Conservation (phyloP, 106 monocot species). For the Allium fistulosum region DNA sequence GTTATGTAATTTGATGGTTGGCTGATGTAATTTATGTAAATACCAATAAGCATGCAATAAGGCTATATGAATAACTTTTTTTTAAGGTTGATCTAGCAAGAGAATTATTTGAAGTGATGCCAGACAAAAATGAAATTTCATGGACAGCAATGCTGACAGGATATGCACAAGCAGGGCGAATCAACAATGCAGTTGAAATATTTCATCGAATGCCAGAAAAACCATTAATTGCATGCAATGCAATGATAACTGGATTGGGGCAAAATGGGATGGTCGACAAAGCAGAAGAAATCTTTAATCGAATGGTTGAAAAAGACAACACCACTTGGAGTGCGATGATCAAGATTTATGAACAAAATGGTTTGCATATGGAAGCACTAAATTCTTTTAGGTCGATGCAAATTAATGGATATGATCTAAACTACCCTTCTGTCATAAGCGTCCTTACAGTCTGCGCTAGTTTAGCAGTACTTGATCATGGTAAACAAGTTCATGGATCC, state of each 20-base stretch:
- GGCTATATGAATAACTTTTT: neutral
- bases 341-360: constrained; percentile 62
- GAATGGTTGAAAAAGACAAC: constrained; percentile 43
- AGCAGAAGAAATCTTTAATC: constrained; percentile 43
- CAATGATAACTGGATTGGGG: constrained; percentile 67
- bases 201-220: constrained; percentile 44
- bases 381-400: constrained; percentile 52
- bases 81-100: constrained; percentile 51
- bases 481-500: constrained; percentile 57
- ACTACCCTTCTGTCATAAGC: constrained; percentile 46
- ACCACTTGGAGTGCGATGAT: constrained; percentile 70
- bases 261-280: constrained; percentile 40
- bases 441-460: constrained; percentile 55
- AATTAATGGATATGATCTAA: constrained; percentile 25
- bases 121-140: constrained; percentile 73
- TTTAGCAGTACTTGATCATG: constrained; percentile 50
- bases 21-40: too few relatives aligned
- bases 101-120: constrained; percentile 92
- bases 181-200: constrained; percentile 39
- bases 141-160: constrained; percentile 90
- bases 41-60: too few relatives aligned
- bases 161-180: constrained; percentile 45
- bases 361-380: constrained; percentile 43
- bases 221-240: constrained; percentile 47
- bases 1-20: too few relatives aligned